Base-by-base conservation (phyloP, 768 basidiomycete species). In the Lenzites betulinus region DNA sequence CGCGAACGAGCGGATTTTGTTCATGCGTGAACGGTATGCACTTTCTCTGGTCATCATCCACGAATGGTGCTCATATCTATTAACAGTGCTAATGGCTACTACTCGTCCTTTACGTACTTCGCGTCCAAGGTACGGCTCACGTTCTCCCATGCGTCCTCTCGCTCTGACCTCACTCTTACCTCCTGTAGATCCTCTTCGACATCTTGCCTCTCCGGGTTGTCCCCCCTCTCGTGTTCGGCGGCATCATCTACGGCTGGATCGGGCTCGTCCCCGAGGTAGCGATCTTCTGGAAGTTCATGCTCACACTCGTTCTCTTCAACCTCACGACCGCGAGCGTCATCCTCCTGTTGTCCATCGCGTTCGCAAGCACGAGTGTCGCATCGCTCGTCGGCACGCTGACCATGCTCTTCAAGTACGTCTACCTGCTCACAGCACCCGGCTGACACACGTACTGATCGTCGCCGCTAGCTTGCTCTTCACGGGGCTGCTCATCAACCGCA, bases 211-310 rank as follows among this genome's bases (percentile, higher is more conserved):
- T 99, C 22, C 88, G 97, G 28, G 84, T 99, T 15, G 90, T 99
- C 9, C 97, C 97, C 13, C 95, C 97, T 0, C 83, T 99, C 67
- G 83, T 99, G 69, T 95, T 95, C 63, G 97, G 97, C 36, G 91
- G 93, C 6, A 98, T 99, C 66, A 88, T 97, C 11, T 99, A 99
- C 67, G 87, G 92, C 2, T 85, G 98, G 4, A 93, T 97, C 7
- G 97, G 97, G 6, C 86, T 99, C 48, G 97, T 98, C 11, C 92
- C 94, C 2, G 89, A 87, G 15, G 91, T 98, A 8, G 77, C 86
- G 0, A 86, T 84, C 9, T 98, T 98, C 80, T 98, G 97, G 97
- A 98, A 97, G 78, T 98, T 99, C 79, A 88, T 98, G 78, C 86
- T 98, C 65, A 92, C 90, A 1, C 82, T 99, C 39, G 94, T 99